Percentiles rank a stretch among this genome's conserved stretches.
Conservation (phyloP, 257 asterid genomes). For the Euphrasia confusa region DNA sequence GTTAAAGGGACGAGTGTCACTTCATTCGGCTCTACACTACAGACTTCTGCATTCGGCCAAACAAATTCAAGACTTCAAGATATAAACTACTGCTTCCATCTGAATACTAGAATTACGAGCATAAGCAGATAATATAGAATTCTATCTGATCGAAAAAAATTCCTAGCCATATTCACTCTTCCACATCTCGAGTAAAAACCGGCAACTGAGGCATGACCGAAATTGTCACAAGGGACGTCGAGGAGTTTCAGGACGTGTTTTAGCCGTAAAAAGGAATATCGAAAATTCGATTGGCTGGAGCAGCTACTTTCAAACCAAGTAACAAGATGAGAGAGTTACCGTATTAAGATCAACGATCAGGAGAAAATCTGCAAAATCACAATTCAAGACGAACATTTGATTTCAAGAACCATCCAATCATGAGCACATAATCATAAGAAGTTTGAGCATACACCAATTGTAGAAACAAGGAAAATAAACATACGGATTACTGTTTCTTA, state of each 20-base stretch:
- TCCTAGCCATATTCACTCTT: slow-evolving; percentile 40
- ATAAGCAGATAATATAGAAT: slow-evolving; percentile 63
- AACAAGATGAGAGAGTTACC: no score
- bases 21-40: slow-evolving; percentile 46
- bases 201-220: slow-evolving; percentile 65
- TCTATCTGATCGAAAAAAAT: slow-evolving; percentile 58
- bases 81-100: slow-evolving; percentile 31
- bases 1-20: slow-evolving; percentile 49
- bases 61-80: slow-evolving; percentile 51
- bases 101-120: slow-evolving; percentile 29
- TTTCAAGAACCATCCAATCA: neutral
- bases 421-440: neutral
- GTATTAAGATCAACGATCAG: neutral
- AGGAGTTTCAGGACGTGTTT: slow-evolving; percentile 55
- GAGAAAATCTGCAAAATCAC: slow-evolving; percentile 19
- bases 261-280: slow-evolving; percentile 25
- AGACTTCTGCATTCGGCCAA: slow-evolving; percentile 50
- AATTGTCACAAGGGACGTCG: slow-evolving; percentile 44
- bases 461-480: no score
- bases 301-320: no score
- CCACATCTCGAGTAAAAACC: slow-evolving; percentile 60
- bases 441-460: no score
- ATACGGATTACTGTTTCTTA: no score
- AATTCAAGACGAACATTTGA: neutral
- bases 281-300: no score